Evolutionary conservation across 257 asterid genomes (phyloP), one percentile per base, ranked within the genome.

Genomic region (Scutellaria barbata): DNA sequence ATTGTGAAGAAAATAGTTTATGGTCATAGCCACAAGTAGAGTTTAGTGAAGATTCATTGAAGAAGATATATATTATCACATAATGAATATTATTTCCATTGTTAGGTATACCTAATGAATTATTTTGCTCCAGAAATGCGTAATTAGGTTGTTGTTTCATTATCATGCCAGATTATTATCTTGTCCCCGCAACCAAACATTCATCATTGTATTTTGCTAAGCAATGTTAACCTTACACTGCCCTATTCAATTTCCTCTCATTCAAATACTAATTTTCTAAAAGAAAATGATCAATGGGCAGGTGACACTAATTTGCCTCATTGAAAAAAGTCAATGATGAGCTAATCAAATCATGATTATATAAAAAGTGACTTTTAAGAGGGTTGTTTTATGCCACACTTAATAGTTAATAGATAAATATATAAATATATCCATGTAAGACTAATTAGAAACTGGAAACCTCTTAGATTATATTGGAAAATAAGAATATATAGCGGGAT

Each of bases 101-200:
- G 42, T 46, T 65, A 12, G 70, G 58, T 47, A 10, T 25, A 47
- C 58, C 59, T 25, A 65, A 25, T 47, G n/a, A 65, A 7, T 13
- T 25, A 43, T 8, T 64, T 65, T 47, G 58, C 10, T 64, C 17
- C 42, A 63, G 39, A 37, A 63, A 63, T 17, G 39, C 2, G 13
- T 0, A 45, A 63, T 63, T 1, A 30, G 57, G 18, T 22, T 25
- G 55, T 45, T 7, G 30, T 47, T 65, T 65, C 33, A 47, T 5
- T 30, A n/a, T 30, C 33, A 65, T 35, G 59, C 16, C 59, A 65
- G 8, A 33, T 47, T 47, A 48, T 8, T 10, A 25, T 18, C 17
- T 12, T 46, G n/a, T 65, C 70, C 58, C 46, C 8, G 35, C 45
- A 61, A 16, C 37, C 42, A 65, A 65, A 30, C 59, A 47, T 47